Conservation (phyloP, 2,329 filamentous ascomycete genomes). For the Lachnellula arida region DNA sequence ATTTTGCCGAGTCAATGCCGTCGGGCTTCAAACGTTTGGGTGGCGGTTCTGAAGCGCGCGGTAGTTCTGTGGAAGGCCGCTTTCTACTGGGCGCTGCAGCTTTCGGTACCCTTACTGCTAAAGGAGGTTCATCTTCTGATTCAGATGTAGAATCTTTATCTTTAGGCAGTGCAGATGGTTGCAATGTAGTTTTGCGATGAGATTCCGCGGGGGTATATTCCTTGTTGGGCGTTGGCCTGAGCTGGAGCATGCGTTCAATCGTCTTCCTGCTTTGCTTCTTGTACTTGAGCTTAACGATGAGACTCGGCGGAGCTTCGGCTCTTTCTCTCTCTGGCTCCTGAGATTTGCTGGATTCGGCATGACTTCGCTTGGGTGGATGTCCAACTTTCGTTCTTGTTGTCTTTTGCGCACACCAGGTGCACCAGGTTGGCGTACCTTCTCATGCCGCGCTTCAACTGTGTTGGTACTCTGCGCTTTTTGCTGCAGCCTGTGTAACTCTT, state of each 20-base stretch:
- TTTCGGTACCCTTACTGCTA: constrained; percentile 30
- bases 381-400: constrained; percentile 27
- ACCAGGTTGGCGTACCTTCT: constrained; percentile 29
- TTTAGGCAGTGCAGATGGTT: neutral
- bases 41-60: constrained; percentile 27
- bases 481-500: constrained; percentile 25
- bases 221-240: constrained; percentile 15
- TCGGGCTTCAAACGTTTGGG: constrained; percentile 35
- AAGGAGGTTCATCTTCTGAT: constrained; percentile 34
- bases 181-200: constrained; percentile 10
- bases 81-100: constrained; percentile 28
- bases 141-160: constrained; percentile 2
- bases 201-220: constrained; percentile 1
- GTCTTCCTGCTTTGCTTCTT: constrained; percentile 23
- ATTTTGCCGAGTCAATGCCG: constrained; percentile 30
- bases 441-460: constrained; percentile 30
- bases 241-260: constrained; percentile 26
- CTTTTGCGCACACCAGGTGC: constrained; percentile 31
- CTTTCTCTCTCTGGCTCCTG: constrained; percentile 12
- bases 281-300: constrained; percentile 30
- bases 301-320: neutral
- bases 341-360: constrained; percentile 19
- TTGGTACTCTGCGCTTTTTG: constrained; percentile 19
- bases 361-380: constrained; percentile 27
- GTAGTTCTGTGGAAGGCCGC: constrained; percentile 21